These are phyloP conservation scores for Talaromyces sp. DNA, from an alignment of 2,329 filamentous ascomycete species.

Conservation along the genomic window DNA sequence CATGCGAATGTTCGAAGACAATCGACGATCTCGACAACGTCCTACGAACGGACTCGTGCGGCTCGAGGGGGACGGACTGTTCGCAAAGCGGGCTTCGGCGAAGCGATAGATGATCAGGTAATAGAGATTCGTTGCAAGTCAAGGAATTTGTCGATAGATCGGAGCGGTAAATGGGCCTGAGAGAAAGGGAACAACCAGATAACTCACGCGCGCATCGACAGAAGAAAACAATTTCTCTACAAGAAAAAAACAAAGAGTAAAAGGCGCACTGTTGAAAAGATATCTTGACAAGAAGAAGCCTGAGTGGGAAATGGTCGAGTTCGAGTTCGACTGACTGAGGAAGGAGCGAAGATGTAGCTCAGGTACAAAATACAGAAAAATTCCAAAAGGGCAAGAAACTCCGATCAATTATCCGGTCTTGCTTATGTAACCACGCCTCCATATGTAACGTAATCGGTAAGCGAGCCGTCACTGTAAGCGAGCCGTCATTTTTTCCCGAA, in stretches of 20 bases:
- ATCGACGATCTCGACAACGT: background rate
- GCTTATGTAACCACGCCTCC: background rate
- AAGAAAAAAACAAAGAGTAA: background rate
- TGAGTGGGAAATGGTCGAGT: background rate
- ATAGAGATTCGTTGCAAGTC: background rate
- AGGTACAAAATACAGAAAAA: slow-evolving; percentile 12
- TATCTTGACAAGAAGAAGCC: background rate
- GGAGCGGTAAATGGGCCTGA: background rate
- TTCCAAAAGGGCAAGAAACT: slow-evolving; percentile 18
- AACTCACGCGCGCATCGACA: background rate
- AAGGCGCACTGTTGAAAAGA: background rate
- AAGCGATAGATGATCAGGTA: background rate
- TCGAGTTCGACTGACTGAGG: background rate
- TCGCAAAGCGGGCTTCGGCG: background rate
- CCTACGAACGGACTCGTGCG: background rate
- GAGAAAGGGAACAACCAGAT: background rate
- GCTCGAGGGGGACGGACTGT: background rate
- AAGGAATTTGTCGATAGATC: background rate
- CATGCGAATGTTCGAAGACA: background rate
- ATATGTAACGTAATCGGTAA: too few relatives aligned
- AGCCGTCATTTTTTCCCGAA: too few relatives aligned
- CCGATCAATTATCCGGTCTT: background rate
- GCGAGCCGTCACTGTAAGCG: too few relatives aligned
- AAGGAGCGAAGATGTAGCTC: background rate
- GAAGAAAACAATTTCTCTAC: background rate